These are phyloP conservation scores for Penicillium bovifimosum DNA, from an alignment of 495 filamentous ascomycete genomes.

Conservation along the genomic window DNA sequence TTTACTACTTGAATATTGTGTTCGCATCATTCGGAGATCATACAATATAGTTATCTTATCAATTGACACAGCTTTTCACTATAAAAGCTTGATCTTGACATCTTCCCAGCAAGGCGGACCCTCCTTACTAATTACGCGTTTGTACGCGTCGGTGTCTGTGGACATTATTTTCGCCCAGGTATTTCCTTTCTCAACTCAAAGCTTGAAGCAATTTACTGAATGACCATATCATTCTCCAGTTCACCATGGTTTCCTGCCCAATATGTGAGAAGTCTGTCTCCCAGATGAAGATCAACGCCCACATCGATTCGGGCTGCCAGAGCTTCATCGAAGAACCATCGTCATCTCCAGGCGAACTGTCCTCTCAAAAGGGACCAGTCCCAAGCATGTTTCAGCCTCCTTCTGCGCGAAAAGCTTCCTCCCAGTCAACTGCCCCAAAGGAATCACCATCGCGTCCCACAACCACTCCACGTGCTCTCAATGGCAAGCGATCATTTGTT, in stretches of 20 bases:
- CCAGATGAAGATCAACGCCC: slow-evolving; percentile 74
- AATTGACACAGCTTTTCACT: background rate
- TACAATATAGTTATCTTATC: too few relatives aligned
- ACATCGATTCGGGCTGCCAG: slow-evolving; percentile 82
- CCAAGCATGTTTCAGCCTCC: slow-evolving; percentile 76
- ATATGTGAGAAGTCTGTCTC: slow-evolving; percentile 77
- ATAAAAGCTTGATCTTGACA: background rate
- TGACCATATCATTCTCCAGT: background rate
- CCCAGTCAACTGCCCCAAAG: slow-evolving; percentile 21
- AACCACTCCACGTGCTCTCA: slow-evolving; percentile 26
- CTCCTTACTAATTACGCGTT: slow-evolving; percentile 4
- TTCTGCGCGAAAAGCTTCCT: slow-evolving; percentile 41
- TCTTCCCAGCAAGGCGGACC: background rate
- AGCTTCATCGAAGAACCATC: slow-evolving; percentile 46
- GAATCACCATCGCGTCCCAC: slow-evolving; percentile 17
- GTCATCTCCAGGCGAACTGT: slow-evolving; percentile 34
- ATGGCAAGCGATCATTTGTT: slow-evolving; percentile 32
- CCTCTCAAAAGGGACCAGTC: slow-evolving; percentile 48
- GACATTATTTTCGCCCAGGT: background rate
- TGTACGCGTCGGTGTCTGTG: slow-evolving; percentile 6
- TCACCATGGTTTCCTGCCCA: slow-evolving; percentile 74
- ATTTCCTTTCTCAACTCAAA: background rate
- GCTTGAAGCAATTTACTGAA: background rate
- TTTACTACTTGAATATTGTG: background rate
- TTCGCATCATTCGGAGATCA: background rate